phyloP scores from a whole-genome alignment of 2,329 filamentous ascomycete species.

The Sporothrix schenckii region DNA sequence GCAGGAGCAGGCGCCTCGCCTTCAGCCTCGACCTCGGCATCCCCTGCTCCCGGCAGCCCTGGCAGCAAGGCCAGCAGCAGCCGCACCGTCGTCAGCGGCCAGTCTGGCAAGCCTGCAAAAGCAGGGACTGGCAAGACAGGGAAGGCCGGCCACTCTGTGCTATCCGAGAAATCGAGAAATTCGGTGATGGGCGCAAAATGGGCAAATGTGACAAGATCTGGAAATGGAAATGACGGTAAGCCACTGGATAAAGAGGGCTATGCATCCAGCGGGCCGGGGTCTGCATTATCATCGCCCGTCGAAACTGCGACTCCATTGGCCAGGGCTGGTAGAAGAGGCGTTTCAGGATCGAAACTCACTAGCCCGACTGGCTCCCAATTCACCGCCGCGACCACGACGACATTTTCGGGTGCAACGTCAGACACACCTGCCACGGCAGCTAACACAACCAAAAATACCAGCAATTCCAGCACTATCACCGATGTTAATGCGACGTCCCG shows the following conservation, averaged over 20 bases:
- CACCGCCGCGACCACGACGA: conserved; percentile 43
- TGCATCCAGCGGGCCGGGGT: conserved; percentile 40
- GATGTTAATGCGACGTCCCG: conserved; percentile 45
- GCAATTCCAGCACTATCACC: conserved; percentile 42
- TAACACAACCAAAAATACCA: conserved; percentile 21
- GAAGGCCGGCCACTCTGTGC: conserved; percentile 18
- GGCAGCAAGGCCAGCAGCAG: conserved; percentile 29
- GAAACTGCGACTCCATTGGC: conserved; percentile 45
- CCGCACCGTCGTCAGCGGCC: conserved; percentile 12
- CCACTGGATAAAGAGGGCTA: conserved; percentile 39
- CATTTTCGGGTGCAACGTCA: conserved; percentile 45
- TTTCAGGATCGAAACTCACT: conserved; percentile 53
- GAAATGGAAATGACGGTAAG: conserved; percentile 28
- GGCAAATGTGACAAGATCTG: conserved; percentile 27
- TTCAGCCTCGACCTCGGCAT: conserved; percentile 19
- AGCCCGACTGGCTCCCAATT: conserved; percentile 35
- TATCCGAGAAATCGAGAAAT: conserved; percentile 29
- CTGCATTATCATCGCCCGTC: conserved; percentile 44
- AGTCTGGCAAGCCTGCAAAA: conserved; percentile 1
- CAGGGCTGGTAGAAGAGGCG: conserved; percentile 44
- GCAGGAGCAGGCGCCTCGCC: conserved; percentile 24
- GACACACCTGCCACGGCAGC: conserved; percentile 35
- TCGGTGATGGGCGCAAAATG: conserved; percentile 34
- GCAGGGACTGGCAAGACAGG: conserved; percentile 17
- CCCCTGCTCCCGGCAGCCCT: conserved; percentile 25